These are phyloP conservation scores for Podaxis sp. DNA, from an alignment of 768 basidiomycete genomes.

Conservation along the genomic window DNA sequence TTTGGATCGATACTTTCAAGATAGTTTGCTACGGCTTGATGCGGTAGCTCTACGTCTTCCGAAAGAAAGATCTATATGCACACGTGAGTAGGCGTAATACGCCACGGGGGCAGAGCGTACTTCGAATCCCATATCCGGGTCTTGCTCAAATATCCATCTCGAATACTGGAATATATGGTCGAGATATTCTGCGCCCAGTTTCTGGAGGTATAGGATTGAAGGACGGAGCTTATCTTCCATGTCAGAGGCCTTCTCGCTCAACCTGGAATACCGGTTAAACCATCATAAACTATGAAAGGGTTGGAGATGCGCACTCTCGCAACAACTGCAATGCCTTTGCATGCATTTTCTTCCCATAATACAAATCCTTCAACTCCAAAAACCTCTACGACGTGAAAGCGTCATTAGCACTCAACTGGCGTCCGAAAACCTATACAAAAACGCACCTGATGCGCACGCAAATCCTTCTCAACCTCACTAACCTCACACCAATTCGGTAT, in stretches of 20 bases:
- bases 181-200: slow-evolving; percentile 81
- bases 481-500: slow-evolving; percentile 98
- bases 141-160: slow-evolving; percentile 80
- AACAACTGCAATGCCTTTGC: slow-evolving; percentile 80
- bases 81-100: background rate
- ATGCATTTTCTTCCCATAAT: slow-evolving; percentile 96
- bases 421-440: background rate
- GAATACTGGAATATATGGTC: slow-evolving; percentile 80
- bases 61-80: slow-evolving; percentile 83
- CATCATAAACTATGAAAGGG: background rate
- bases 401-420: slow-evolving; percentile 6
- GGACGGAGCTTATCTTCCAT: slow-evolving; percentile 77
- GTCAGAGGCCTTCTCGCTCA: slow-evolving; percentile 78
- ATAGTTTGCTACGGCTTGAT: slow-evolving; percentile 70
- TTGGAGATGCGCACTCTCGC: slow-evolving; percentile 60
- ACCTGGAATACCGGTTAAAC: slow-evolving; percentile 39
- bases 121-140: slow-evolving; percentile 75
- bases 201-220: slow-evolving; percentile 88
- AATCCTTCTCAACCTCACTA: slow-evolving; percentile 69
- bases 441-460: slow-evolving; percentile 74
- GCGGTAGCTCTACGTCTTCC: slow-evolving; percentile 90
- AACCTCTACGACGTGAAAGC: slow-evolving; percentile 63
- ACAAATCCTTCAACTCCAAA: slow-evolving; percentile 86
- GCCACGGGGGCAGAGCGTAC: slow-evolving; percentile 32
- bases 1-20: slow-evolving; percentile 69